These are phyloP conservation scores for Plicaturopsis crispa DNA, from an alignment of 768 basidiomycete species.

Conservation along the genomic window DNA sequence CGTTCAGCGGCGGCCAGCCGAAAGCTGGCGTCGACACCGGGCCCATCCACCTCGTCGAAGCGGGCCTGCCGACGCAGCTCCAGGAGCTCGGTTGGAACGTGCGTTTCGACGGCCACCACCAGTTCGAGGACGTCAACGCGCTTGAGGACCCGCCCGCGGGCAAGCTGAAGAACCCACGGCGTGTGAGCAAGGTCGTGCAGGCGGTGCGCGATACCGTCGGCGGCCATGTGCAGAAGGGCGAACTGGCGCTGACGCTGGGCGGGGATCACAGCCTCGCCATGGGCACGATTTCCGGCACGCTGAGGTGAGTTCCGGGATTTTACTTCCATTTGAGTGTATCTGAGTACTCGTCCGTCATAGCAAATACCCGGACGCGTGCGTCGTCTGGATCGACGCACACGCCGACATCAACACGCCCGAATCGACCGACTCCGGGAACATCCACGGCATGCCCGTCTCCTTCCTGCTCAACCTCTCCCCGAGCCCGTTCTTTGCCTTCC, in stretches of 20 bases:
- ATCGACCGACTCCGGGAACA: slow-evolving; percentile 83
- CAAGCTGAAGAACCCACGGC: slow-evolving; percentile 81
- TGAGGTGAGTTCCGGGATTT: slow-evolving; percentile 41
- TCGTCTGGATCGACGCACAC: slow-evolving; percentile 97
- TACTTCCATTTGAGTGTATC: neutral
- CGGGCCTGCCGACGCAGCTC: slow-evolving; percentile 76
- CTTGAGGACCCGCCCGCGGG: slow-evolving; percentile 75
- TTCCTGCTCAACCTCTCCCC: slow-evolving; percentile 64
- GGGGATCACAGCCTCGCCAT: slow-evolving; percentile 95
- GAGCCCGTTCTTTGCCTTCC: neutral
- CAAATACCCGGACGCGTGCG: slow-evolving; percentile 70
- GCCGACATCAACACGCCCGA: slow-evolving; percentile 92
- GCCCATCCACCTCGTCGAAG: slow-evolving; percentile 83
- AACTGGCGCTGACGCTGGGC: slow-evolving; percentile 84
- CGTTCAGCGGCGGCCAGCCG: too few species aligned
- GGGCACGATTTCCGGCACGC: slow-evolving; percentile 90
- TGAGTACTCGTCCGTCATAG: slow-evolving; percentile 24
- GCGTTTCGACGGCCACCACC: slow-evolving; percentile 83
- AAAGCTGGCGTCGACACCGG: slow-evolving; percentile 79
- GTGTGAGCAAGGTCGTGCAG: slow-evolving; percentile 78
- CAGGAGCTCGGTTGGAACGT: slow-evolving; percentile 82
- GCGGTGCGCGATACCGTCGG: slow-evolving; percentile 75
- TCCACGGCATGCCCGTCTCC: slow-evolving; percentile 97
- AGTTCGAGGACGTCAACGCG: slow-evolving; percentile 69
- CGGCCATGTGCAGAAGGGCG: slow-evolving; percentile 66